A percentile compares a stretch with the other conserved stretches of the same genome.
Evolutionary conservation across 2,329 filamentous ascomycete species (phyloP).

Genomic region (Penicillium sp.): DNA sequence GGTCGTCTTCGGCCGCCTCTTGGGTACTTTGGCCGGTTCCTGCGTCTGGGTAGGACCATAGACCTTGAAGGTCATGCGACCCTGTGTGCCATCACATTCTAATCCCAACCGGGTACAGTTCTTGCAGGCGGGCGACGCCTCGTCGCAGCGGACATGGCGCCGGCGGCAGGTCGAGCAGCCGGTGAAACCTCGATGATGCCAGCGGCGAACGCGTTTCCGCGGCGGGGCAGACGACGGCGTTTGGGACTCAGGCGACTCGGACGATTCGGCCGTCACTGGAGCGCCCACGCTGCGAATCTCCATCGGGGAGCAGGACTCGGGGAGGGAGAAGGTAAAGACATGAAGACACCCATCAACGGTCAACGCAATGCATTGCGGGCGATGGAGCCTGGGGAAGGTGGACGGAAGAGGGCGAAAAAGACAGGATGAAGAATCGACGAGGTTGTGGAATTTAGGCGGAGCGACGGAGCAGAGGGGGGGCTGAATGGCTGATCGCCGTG

Average conservation of each 20-base stretch:
- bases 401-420: no score
- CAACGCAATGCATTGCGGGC: background rate
- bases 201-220: conserved; percentile 37
- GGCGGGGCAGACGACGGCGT: conserved; percentile 17
- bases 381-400: no score
- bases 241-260: conserved; percentile 8
- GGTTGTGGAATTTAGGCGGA: no score
- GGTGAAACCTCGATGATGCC: conserved; percentile 44
- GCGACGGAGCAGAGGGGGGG: no score
- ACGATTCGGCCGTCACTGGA: conserved; percentile 10
- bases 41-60: conserved; percentile 31
- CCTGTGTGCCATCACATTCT: conserved; percentile 36
- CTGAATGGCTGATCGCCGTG: no score
- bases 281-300: conserved; percentile 27
- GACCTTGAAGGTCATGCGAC: conserved; percentile 40
- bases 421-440: no score
- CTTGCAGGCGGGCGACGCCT: conserved; percentile 37
- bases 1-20: conserved; percentile 22
- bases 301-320: conserved; percentile 20
- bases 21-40: conserved; percentile 16
- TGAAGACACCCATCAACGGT: no score
- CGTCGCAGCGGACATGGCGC: conserved; percentile 41
- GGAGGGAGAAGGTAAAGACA: conserved; percentile 1
- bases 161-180: conserved; percentile 43
- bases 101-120: conserved; percentile 38